Evolutionary conservation across 805 yeast species (phyloP), one percentile per base, ranked within the genome.

Genomic region (Starmerella roubikii): DNA sequence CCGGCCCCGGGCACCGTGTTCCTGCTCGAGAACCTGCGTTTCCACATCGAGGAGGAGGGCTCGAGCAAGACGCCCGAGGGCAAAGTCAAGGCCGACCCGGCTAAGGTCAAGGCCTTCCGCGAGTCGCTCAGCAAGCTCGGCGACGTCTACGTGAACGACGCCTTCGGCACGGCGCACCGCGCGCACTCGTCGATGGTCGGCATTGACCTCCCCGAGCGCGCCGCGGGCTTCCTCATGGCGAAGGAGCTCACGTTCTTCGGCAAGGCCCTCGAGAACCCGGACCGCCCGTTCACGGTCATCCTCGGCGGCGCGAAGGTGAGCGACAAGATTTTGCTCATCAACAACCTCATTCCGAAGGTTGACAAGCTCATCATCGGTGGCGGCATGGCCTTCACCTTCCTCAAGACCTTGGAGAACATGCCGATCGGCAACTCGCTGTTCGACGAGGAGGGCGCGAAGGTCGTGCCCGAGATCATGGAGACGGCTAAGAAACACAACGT

Each of bases 181-280:
- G 98, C 98, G 49, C 98, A 91, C 73, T 85, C 96, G 40, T 91
- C 98, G 35, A 88, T 91, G 86, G 99, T 91, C 57, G 99, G 99
- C 60, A 72, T 91, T 55, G 86, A 88, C 55, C 74, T 84, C 56
- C 86, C 93, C 49, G 86, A 84, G 69, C 81, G 91, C 69, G 99
- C 97, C 56, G 80, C 96, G 51, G 99, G 99, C 65, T 93, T 88
- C 94, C 71, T 91, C 58, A 79, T 91, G 82, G 78, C 86, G 62
- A 91, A 91, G 75, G 99, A 91, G 71, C 78, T 91, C 65, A 77
- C 78, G 61, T 91, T 81, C 77, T 91, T 91, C 64, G 93, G 96
- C 56, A 88, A 86, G 75, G 98, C 97, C 53, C 74, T 91, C 60
- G 99, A 91, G 74, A 75, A 80, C 77, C 99, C 99, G 60, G 78